These are phyloP conservation scores for Neurospora sp. DNA, from an alignment of 495 filamentous ascomycete genomes.

Conservation along the genomic window DNA sequence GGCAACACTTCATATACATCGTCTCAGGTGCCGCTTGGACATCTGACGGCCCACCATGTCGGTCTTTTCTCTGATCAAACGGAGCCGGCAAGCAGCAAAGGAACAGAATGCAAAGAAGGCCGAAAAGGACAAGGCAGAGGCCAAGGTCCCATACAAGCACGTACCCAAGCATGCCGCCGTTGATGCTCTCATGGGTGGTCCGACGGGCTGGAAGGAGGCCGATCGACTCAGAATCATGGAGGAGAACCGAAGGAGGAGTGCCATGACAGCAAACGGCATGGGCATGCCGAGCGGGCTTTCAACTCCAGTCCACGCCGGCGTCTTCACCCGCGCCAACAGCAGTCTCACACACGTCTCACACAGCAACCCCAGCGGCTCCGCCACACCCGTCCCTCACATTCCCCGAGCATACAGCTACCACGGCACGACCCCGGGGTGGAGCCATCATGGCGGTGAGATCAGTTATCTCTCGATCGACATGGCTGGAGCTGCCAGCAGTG, in stretches of 20 bases:
- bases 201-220: constrained; percentile 35
- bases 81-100: constrained; percentile 39
- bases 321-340: constrained; percentile 33
- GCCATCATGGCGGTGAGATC: constrained; percentile 9
- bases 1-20: not conserved
- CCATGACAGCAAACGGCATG: constrained; percentile 24
- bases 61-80: constrained; percentile 40
- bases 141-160: constrained; percentile 41
- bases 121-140: constrained; percentile 31
- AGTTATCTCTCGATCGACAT: constrained; percentile 13
- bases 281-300: constrained; percentile 19
- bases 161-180: constrained; percentile 47
- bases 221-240: constrained; percentile 33
- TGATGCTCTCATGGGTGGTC: constrained; percentile 46
- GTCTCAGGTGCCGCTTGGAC: not conserved
- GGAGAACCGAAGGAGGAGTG: constrained; percentile 32
- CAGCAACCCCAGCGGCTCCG: constrained; percentile 22
- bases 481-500: not conserved
- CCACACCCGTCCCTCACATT: constrained; percentile 30
- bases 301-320: constrained; percentile 14
- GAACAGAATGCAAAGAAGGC: constrained; percentile 36
- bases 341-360: constrained; percentile 33
- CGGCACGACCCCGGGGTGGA: constrained; percentile 25
- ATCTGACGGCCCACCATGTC: constrained; percentile 30
- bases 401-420: constrained; percentile 34